Conservation (phyloP, 495 filamentous ascomycete species). For the Tuber magnatum region DNA sequence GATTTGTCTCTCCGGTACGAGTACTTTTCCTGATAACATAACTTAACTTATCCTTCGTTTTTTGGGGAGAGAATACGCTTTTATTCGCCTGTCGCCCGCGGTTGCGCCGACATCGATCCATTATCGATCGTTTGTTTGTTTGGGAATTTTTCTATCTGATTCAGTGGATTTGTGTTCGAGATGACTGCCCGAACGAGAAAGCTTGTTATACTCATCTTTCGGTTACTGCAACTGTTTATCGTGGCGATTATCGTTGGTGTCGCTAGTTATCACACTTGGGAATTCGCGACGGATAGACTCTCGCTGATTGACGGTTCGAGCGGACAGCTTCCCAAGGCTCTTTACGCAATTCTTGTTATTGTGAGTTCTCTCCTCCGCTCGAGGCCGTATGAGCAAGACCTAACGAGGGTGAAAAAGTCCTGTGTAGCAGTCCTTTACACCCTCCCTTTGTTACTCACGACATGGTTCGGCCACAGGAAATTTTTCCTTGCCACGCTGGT, state of each 20-base stretch:
- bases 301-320: conserved; percentile 5
- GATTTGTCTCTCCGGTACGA: not conserved
- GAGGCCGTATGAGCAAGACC: not conserved
- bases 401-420: conserved; percentile 10
- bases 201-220: conserved; percentile 11
- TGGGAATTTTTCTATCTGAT: not conserved
- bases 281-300: conserved; percentile 15
- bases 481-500: conserved; percentile 14
- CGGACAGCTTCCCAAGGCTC: conserved; percentile 11
- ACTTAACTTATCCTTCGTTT: not conserved
- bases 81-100: not conserved
- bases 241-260: conserved; percentile 22
- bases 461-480: conserved; percentile 22
- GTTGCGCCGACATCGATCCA: not conserved
- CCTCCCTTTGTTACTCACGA: conserved; percentile 16
- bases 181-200: conserved; percentile 20
- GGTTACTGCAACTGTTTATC: conserved; percentile 23
- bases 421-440: conserved; percentile 19
- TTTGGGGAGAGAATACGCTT: not conserved
- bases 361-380: conserved; percentile 5
- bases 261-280: conserved; percentile 23
- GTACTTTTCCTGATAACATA: not conserved
- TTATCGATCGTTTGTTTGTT: not conserved
- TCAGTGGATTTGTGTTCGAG: not conserved
- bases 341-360: conserved; percentile 22